Evolutionary conservation across 768 basidiomycete species (phyloP).

Genomic region (Suillus subalutaceus): DNA sequence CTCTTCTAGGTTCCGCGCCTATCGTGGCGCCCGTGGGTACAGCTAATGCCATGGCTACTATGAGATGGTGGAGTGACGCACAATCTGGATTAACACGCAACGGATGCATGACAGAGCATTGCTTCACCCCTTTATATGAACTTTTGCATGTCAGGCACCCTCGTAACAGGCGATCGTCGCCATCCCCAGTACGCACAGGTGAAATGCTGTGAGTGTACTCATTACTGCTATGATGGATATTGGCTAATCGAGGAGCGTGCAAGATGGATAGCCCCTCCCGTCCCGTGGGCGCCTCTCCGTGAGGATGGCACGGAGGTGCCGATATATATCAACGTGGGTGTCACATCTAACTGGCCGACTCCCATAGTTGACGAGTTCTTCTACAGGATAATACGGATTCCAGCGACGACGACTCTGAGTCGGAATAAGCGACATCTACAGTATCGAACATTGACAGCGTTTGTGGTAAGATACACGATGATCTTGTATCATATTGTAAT

Average conservation of each 20-base stretch:
- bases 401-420: neutral
- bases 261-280: neutral
- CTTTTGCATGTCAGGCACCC: conserved; percentile 1
- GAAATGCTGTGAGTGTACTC: neutral
- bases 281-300: neutral
- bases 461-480: neutral
- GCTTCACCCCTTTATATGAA: conserved; percentile 2
- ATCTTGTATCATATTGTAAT: neutral
- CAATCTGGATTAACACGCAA: neutral
- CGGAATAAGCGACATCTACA: neutral
- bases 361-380: neutral
- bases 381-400: neutral
- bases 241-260: neutral
- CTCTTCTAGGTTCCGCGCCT: conserved; percentile 1
- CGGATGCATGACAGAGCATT: conserved; percentile 1
- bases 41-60: neutral
- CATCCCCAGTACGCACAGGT: conserved; percentile 3
- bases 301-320: conserved; percentile 2
- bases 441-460: too few relatives aligned
- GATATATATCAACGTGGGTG: neutral
- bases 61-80: conserved; percentile 3
- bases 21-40: neutral
- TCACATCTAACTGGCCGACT: neutral
- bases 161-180: neutral
- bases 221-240: neutral